Conservation (phyloP, 1,284 basidiomycete species). For the Leccinum solheimii region DNA sequence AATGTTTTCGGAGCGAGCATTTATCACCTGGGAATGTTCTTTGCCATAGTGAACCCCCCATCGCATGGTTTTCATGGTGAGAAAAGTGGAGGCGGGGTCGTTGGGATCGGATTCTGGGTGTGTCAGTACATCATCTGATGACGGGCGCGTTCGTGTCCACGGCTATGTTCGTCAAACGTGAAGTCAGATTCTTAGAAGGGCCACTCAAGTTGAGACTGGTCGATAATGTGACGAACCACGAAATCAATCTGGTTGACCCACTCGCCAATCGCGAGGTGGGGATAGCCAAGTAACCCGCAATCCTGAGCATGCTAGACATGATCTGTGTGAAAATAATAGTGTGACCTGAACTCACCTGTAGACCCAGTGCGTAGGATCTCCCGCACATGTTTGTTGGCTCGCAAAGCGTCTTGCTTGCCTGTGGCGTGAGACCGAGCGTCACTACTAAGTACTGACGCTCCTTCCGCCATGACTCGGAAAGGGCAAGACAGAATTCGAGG, state of each 20-base stretch:
- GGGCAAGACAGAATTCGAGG: too few relatives aligned
- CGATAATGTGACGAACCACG: slow-evolving; percentile 37
- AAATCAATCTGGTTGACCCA: slow-evolving; percentile 67
- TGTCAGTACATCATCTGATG: slow-evolving; percentile 42
- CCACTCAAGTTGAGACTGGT: neutral
- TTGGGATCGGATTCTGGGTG: slow-evolving; percentile 1
- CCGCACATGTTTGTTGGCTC: slow-evolving; percentile 52
- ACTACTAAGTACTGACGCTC: too few relatives aligned
- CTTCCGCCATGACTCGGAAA: too few relatives aligned
- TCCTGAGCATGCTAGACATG: slow-evolving; percentile 35
- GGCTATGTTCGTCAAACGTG: slow-evolving; percentile 44
- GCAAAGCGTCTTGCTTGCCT: too few relatives aligned
- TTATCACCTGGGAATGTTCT: slow-evolving; percentile 81
- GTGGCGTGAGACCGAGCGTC: neutral
- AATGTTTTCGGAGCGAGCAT: slow-evolving; percentile 87
- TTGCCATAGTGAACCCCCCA: slow-evolving; percentile 93
- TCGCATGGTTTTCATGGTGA: slow-evolving; percentile 74
- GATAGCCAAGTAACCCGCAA: slow-evolving; percentile 43
- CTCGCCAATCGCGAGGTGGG: slow-evolving; percentile 48
- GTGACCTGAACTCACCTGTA: slow-evolving; percentile 39
- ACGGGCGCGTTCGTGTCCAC: slow-evolving; percentile 70
- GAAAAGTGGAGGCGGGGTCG: slow-evolving; percentile 1
- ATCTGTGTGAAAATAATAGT: slow-evolving; percentile 1
- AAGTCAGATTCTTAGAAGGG: neutral
- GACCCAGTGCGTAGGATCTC: slow-evolving; percentile 53